Conservation (phyloP, 371 early-diverging fungal genomes). For the Rhizomucor pusillus region DNA sequence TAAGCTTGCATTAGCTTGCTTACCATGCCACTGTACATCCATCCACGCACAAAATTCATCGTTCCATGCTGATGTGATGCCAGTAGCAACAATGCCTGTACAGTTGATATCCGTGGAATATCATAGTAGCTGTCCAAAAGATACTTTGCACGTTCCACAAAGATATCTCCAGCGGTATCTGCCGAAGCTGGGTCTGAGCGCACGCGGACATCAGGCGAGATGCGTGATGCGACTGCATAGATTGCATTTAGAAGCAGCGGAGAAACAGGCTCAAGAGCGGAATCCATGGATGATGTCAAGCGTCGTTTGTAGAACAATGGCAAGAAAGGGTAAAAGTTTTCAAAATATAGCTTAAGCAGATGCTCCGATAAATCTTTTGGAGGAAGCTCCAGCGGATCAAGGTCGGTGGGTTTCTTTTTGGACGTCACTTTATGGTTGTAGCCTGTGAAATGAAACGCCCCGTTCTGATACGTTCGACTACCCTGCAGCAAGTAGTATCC, state of each 20-base stretch:
- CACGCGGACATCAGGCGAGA: constrained; percentile 36
- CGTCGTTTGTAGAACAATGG: constrained; percentile 50
- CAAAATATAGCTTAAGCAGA: constrained; percentile 52
- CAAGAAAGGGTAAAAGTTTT: constrained; percentile 50
- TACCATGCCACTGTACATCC: constrained; percentile 54
- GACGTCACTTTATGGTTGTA: constrained; percentile 21
- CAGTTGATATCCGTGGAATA: constrained; percentile 54
- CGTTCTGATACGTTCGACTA: constrained; percentile 42
- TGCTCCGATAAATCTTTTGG: constrained; percentile 54
- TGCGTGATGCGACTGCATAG: constrained; percentile 46
- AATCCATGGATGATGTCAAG: constrained; percentile 13
- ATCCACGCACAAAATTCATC: constrained; percentile 44
- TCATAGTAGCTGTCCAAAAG: constrained; percentile 58
- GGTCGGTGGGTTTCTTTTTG: not conserved
- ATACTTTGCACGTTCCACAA: constrained; percentile 44
- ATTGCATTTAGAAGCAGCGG: constrained; percentile 49
- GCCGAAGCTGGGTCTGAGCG: constrained; percentile 25
- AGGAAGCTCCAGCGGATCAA: constrained; percentile 35
- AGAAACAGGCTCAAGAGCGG: constrained; percentile 23
- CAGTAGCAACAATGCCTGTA: constrained; percentile 57
- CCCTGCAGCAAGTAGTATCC: constrained; percentile 44
- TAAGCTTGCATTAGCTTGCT: too few relatives aligned
- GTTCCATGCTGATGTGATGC: constrained; percentile 54
- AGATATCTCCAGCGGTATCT: constrained; percentile 44
- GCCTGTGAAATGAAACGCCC: constrained; percentile 36